phyloP scores from a whole-genome alignment of 805 yeast species.

The Ogataea saltuana region DNA sequence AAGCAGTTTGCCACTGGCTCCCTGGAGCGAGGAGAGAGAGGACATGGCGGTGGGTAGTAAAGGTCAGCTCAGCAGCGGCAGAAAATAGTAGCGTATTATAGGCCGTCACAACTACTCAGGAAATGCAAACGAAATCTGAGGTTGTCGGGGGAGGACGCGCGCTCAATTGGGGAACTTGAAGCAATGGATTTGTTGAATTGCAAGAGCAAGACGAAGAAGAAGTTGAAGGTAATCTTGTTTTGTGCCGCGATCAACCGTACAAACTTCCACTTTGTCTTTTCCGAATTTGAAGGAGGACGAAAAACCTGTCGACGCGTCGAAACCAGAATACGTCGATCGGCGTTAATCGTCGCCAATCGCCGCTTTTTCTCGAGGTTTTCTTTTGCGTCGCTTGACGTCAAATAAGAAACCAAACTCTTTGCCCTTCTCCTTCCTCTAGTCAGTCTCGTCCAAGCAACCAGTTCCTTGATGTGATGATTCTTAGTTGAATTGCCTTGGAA shows the following conservation, averaged over 20 bases:
- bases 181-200: no score
- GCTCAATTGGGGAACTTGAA: no score
- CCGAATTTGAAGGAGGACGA: not conserved
- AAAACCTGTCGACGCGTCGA: not conserved
- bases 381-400: no score
- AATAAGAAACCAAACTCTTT: no score
- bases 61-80: not conserved
- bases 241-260: slow-evolving; percentile 8
- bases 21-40: slow-evolving; percentile 34
- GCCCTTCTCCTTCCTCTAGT: no score
- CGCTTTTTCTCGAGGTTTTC: no score
- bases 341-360: not conserved
- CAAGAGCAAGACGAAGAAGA: no score
- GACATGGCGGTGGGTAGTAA: slow-evolving; percentile 25
- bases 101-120: slow-evolving; percentile 6
- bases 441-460: no score
- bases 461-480: no score
- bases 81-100: no score
- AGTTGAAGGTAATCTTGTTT: not conserved
- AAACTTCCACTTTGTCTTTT: slow-evolving; percentile 9
- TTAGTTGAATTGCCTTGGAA: no score
- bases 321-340: not conserved
- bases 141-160: not conserved
- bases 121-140: no score
- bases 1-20: slow-evolving; percentile 39